These are phyloP conservation scores for Fusarium sp. DNA, from an alignment of 2,329 filamentous ascomycete genomes.

Conservation along the genomic window DNA sequence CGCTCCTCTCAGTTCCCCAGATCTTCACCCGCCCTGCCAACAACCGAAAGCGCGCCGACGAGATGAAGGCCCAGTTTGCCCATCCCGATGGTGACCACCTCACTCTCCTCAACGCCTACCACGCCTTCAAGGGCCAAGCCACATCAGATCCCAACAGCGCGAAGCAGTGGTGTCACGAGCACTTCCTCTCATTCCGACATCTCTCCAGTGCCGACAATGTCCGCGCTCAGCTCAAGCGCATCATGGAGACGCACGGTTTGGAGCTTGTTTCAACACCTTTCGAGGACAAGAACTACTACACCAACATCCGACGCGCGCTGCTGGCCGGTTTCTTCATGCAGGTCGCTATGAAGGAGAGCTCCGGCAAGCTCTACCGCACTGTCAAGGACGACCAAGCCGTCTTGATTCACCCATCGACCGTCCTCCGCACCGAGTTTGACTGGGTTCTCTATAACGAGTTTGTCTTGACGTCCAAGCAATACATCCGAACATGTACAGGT, in stretches of 20 bases:
- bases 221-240: constrained; percentile 88
- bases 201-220: constrained; percentile 95
- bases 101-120: constrained; percentile 96
- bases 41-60: constrained; percentile 90
- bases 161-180: constrained; percentile 96
- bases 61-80: constrained; percentile 95
- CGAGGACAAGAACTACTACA: constrained; percentile 97
- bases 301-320: constrained; percentile 92
- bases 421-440: constrained; percentile 87
- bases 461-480: constrained; percentile 97
- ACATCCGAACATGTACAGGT: constrained; percentile 92
- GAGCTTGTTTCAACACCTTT: constrained; percentile 91
- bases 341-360: constrained; percentile 91
- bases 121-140: constrained; percentile 87
- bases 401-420: constrained; percentile 91
- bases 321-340: constrained; percentile 99
- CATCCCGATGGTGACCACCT: constrained; percentile 95
- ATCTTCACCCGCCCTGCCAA: constrained; percentile 89
- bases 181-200: constrained; percentile 91
- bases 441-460: constrained; percentile 99
- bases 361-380: constrained; percentile 91
- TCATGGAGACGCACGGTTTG: constrained; percentile 93
- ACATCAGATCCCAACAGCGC: constrained; percentile 70
- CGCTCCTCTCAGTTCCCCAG: constrained; percentile 92
- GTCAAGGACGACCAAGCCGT: constrained; percentile 97